Evolutionary conservation across 257 asterid genomes (phyloP).

Genomic region (Striga asiatica): DNA sequence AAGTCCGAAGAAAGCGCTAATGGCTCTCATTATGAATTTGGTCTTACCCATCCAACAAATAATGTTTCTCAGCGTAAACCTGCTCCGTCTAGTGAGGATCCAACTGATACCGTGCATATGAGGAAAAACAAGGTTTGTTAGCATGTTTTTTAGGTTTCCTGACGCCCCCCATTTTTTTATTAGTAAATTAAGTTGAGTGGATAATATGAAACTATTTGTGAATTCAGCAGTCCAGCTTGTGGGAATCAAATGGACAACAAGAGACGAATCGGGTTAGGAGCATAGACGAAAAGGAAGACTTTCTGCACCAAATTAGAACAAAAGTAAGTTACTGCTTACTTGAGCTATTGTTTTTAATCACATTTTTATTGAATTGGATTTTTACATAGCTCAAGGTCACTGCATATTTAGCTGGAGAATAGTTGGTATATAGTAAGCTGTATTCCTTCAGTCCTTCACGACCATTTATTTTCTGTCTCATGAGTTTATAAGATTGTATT

Average conservation of each 20-base stretch:
- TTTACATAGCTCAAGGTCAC: background rate
- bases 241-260: slow-evolving; percentile 27
- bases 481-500: too few relatives aligned
- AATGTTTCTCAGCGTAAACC: slow-evolving; percentile 66
- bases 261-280: slow-evolving; percentile 31
- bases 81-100: slow-evolving; percentile 49
- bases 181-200: background rate
- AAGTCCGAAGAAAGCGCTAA: slow-evolving; percentile 17
- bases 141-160: background rate
- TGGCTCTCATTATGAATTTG: slow-evolving; percentile 35
- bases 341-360: background rate
- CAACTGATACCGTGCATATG: slow-evolving; percentile 21
- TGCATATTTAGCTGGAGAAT: background rate
- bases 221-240: slow-evolving; percentile 33
- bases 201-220: slow-evolving; percentile 8
- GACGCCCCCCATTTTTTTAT: background rate
- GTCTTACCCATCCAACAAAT: slow-evolving; percentile 28
- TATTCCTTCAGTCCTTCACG: too few relatives aligned
- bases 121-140: slow-evolving; percentile 47
- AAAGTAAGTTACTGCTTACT: slow-evolving; percentile 45
- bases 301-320: slow-evolving; percentile 85
- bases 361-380: slow-evolving; percentile 2
- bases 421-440: too few relatives aligned
- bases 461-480: too few relatives aligned
- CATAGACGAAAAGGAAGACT: slow-evolving; percentile 58